Conservation (phyloP, 75 land plant genomes). For the Isoetes taiwanensis region DNA sequence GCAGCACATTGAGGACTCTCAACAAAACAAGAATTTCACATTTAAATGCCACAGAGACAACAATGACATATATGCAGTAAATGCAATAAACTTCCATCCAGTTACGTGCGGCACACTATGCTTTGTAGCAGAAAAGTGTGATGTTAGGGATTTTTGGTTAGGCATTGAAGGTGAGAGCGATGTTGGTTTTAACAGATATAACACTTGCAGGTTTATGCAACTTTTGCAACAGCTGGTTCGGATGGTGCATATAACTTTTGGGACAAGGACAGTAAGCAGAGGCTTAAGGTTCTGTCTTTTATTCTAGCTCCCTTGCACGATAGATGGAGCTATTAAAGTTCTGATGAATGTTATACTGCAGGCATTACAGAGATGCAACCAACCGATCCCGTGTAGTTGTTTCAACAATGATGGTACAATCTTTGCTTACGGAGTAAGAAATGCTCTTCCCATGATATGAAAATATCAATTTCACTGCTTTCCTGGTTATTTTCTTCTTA, state of each 20-base stretch:
- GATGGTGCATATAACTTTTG: conserved; percentile 95
- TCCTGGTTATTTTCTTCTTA: not conserved
- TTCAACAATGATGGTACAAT: conserved; percentile 94
- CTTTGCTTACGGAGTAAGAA: conserved; percentile 76
- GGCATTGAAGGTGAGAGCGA: not conserved
- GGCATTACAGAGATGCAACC: conserved; percentile 77
- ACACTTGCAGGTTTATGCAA: conserved; percentile 61
- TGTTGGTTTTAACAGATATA: not conserved
- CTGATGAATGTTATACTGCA: conserved; percentile 13
- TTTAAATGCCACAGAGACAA: conserved; percentile 95
- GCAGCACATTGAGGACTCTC: conserved; percentile 86
- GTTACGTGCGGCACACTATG: conserved; percentile 15
- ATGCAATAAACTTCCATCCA: conserved; percentile 91
- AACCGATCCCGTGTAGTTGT: conserved; percentile 81
- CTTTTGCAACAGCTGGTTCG: conserved; percentile 92
- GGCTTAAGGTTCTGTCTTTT: conserved; percentile 66
- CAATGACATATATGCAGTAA: conserved; percentile 81
- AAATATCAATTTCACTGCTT: not conserved
- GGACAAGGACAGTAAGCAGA: conserved; percentile 97
- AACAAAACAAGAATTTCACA: conserved; percentile 78
- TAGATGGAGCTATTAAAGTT: not conserved
- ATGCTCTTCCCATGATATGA: not conserved
- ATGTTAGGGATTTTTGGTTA: not conserved
- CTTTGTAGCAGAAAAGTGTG: not conserved
- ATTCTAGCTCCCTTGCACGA: not conserved